Evolutionary conservation across 805 yeast species (phyloP), one percentile per base, ranked within the genome.

Genomic region (Candida xyloterini): DNA sequence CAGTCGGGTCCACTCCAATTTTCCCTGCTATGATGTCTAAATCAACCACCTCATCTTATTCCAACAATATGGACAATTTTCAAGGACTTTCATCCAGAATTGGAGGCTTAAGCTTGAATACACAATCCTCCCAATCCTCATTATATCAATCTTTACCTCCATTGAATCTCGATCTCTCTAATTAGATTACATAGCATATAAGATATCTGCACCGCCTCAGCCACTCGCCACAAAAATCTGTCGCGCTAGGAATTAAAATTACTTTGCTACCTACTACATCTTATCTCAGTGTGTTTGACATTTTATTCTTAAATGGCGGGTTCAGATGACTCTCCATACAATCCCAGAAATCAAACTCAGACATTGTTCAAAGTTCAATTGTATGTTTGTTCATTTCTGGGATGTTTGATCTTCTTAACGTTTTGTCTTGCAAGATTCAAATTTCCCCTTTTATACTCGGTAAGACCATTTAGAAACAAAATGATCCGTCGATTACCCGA

Each of bases 341-440:
- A 72, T 48, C 72, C 72, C 2, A 46, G 63, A 20, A 50, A 53
- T 7, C 66, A 63, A 27, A 66, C 74, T 29, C 81, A 75, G 55
- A 67, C 79, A n/a, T 78, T 78, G 35, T 78, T 78, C 57, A 68
- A 67, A 33, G 74, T 78, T 10, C 84, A 78, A 53, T 58, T 78
- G 34, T 62, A 65, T 42, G 62, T 78, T 27, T 76, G 81, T 44
- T 52, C 70, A 2, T 52, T 66, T 33, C 53, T 71, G n/a, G 83
- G 83, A 0, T 24, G 64, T 7, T 43, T 66, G 9, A 66, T 76
- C 18, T 74, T 78, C 43, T 35, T 68, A 10, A 49, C 70, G 15
- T 78, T 78, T 52, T 78, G 83, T 47, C 46, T 73, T 23, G 58
- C 73, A 22, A 58, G 84, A 35, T 70, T 70, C 47, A 65, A 67